Conservation (phyloP, 257 asterid genomes). For the Thymus quinquecostatus region DNA sequence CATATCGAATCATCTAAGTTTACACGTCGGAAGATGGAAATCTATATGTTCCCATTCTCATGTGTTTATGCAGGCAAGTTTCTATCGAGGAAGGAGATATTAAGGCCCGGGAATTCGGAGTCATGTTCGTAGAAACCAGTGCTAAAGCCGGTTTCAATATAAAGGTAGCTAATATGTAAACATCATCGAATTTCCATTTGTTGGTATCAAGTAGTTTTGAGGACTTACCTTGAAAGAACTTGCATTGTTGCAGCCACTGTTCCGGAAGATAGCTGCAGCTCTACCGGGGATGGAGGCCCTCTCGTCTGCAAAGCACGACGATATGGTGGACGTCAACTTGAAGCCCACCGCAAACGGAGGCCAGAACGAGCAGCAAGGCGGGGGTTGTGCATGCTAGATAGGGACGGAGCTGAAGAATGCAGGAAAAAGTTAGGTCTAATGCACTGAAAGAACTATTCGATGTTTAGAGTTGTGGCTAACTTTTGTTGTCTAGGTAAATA, state of each 20-base stretch:
- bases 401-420: not conserved
- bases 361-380: slow-evolving; percentile 49
- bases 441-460: not conserved
- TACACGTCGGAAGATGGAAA: not conserved
- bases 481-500: not conserved
- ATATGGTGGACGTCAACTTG: slow-evolving; percentile 61
- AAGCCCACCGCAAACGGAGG: slow-evolving; percentile 44
- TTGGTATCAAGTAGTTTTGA: not conserved
- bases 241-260: slow-evolving; percentile 50
- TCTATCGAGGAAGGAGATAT: slow-evolving; percentile 76
- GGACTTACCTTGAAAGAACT: not conserved
- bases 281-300: slow-evolving; percentile 59
- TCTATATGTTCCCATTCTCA: not conserved
- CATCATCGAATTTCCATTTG: not conserved
- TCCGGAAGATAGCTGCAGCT: slow-evolving; percentile 65
- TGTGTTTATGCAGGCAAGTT: slow-evolving; percentile 56
- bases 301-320: slow-evolving; percentile 56
- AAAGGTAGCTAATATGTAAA: too few species aligned
- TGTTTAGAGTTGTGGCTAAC: slow-evolving; percentile 9
- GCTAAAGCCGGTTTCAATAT: slow-evolving; percentile 83
- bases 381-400: slow-evolving; percentile 55
- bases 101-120: slow-evolving; percentile 69
- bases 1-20: not conserved
- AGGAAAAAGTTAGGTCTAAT: slow-evolving; percentile 6
- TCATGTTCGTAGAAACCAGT: slow-evolving; percentile 75